A percentile compares a stretch with the other conserved stretches of the same genome.
These are phyloP conservation scores for Trichophyton rubrum DNA, from an alignment of 2,329 filamentous ascomycete species.

Conservation along the genomic window DNA sequence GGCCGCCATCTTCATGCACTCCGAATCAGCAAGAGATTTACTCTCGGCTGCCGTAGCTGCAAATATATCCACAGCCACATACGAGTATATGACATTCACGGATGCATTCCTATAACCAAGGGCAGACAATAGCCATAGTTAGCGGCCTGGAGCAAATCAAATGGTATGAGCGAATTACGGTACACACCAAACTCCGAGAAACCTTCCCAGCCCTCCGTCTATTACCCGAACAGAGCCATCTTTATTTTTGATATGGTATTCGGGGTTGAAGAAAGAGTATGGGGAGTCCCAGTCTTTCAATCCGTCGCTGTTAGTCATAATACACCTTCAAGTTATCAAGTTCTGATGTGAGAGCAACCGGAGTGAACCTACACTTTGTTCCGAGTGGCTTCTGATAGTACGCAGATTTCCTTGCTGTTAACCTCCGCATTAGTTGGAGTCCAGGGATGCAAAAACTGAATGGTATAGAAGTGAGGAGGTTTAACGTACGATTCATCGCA, in stretches of 20 bases:
- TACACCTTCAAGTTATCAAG: neutral
- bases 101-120: slow-evolving; percentile 29
- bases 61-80: slow-evolving; percentile 34
- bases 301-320: neutral
- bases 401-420: slow-evolving; percentile 23
- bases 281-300: slow-evolving; percentile 24
- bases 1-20: slow-evolving; percentile 35
- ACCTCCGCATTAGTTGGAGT: slow-evolving; percentile 11
- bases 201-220: slow-evolving; percentile 23
- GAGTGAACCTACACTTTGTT: slow-evolving; percentile 23
- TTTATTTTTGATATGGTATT: slow-evolving; percentile 23
- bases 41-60: slow-evolving; percentile 35
- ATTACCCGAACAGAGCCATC: slow-evolving; percentile 21
- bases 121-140: neutral
- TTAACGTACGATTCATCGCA: slow-evolving; percentile 24
- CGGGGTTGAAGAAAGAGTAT: slow-evolving; percentile 29
- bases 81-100: slow-evolving; percentile 30
- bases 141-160: neutral
- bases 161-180: neutral
- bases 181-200: slow-evolving; percentile 29
- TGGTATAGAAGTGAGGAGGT: slow-evolving; percentile 15
- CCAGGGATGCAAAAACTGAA: neutral
- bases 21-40: slow-evolving; percentile 28
- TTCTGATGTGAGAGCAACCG: neutral
- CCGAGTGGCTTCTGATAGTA: slow-evolving; percentile 27